Percentiles rank a stretch among this genome's conserved stretches.
These are phyloP conservation scores for Penicillium goetzii DNA, from an alignment of 495 filamentous ascomycete genomes.

Conservation along the genomic window DNA sequence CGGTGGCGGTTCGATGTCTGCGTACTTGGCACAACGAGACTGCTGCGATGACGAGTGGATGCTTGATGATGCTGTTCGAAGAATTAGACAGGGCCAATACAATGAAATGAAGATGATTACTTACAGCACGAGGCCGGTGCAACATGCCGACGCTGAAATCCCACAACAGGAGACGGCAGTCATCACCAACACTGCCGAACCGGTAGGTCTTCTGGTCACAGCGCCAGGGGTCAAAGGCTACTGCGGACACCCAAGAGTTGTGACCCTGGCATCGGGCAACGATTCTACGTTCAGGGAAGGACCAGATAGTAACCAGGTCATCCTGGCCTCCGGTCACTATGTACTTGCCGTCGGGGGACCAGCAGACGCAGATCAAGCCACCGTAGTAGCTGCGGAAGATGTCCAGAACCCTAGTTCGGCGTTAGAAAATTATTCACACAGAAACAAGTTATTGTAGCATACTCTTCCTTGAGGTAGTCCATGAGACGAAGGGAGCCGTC, in stretches of 20 bases:
- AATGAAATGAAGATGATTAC: slow-evolving; percentile 25
- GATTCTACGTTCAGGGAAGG: slow-evolving; percentile 76
- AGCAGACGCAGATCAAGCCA: slow-evolving; percentile 87
- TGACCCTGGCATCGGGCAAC: slow-evolving; percentile 93
- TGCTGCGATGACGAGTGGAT: slow-evolving; percentile 43
- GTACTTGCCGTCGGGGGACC: slow-evolving; percentile 97
- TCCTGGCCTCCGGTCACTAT: slow-evolving; percentile 95
- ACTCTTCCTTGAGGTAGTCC: slow-evolving; percentile 91
- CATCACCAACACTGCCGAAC: slow-evolving; percentile 94
- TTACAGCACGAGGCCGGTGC: slow-evolving; percentile 80
- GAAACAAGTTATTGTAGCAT: slow-evolving; percentile 34
- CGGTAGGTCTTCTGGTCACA: slow-evolving; percentile 94
- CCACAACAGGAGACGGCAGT: slow-evolving; percentile 88
- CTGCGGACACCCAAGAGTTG: slow-evolving; percentile 90
- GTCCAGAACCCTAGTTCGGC: slow-evolving; percentile 67
- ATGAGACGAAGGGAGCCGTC: slow-evolving; percentile 88
- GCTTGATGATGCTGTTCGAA: slow-evolving; percentile 54
- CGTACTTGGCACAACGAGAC: slow-evolving; percentile 50
- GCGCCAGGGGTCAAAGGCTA: slow-evolving; percentile 94
- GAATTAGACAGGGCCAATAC: slow-evolving; percentile 17
- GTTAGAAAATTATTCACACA: slow-evolving; percentile 17
- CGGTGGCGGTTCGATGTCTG: slow-evolving; percentile 72
- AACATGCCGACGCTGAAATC: slow-evolving; percentile 98
- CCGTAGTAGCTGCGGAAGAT: slow-evolving; percentile 92
- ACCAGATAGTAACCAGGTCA: slow-evolving; percentile 94